A percentile compares a stretch with the other conserved stretches of the same genome.
phyloP scores from a whole-genome alignment of 1,284 basidiomycete species.

The Leccinum colubrinum region DNA sequence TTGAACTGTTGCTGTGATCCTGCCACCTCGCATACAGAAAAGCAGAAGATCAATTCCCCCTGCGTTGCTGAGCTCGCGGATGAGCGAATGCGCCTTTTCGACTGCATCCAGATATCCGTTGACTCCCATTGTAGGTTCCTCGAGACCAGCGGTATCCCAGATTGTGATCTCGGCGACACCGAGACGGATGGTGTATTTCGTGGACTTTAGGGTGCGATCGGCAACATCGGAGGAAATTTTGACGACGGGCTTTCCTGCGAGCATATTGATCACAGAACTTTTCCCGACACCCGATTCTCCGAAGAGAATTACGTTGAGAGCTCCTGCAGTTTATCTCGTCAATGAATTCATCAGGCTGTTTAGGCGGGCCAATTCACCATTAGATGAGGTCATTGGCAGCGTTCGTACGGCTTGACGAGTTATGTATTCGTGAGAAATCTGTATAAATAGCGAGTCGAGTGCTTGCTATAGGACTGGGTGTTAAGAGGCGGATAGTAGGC shows the following conservation, averaged over 20 bases:
- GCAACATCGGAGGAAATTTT: slow-evolving; percentile 27
- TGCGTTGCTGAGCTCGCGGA: slow-evolving; percentile 27
- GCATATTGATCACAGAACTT: slow-evolving; percentile 34
- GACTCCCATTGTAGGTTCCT: slow-evolving; percentile 35
- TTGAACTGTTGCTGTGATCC: slow-evolving; percentile 35
- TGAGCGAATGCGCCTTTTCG: slow-evolving; percentile 33
- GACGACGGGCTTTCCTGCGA: slow-evolving; percentile 26
- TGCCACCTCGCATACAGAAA: slow-evolving; percentile 38
- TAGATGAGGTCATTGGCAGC: slow-evolving; percentile 18
- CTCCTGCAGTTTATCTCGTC: not conserved
- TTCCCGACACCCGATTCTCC: slow-evolving; percentile 33
- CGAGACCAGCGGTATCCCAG: slow-evolving; percentile 42
- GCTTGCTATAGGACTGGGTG: slow-evolving; percentile 1
- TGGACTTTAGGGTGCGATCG: slow-evolving; percentile 28
- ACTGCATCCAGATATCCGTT: slow-evolving; percentile 32
- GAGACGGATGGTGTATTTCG: slow-evolving; percentile 19
- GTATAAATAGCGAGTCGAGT: not conserved
- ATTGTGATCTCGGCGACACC: slow-evolving; percentile 15
- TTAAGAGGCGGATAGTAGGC: slow-evolving; percentile 3
- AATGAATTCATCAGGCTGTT: slow-evolving; percentile 1
- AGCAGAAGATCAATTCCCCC: slow-evolving; percentile 38
- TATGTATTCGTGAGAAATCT: slow-evolving; percentile 10
- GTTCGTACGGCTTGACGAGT: not conserved
- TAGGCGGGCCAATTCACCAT: slow-evolving; percentile 13
- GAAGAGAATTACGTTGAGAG: slow-evolving; percentile 29